Base-by-base conservation (phyloP, 2,329 filamentous ascomycete species). In the Fusarium pseudograminearum region DNA sequence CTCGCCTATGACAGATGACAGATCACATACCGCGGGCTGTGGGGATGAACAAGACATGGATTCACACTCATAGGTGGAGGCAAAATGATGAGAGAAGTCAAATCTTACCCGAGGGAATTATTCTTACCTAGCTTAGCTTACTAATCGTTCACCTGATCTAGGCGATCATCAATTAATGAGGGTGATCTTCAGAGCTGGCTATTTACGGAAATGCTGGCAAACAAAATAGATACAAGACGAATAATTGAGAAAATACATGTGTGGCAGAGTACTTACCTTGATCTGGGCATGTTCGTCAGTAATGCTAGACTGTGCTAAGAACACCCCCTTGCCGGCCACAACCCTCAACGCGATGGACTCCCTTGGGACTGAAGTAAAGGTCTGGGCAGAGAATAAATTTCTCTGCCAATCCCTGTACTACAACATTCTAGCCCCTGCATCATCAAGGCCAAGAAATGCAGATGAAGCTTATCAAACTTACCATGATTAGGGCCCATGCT, bases 1-100 rank as follows among this genome's bases (percentile, higher is more conserved):
- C 2, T 41, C 18, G 12, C 4, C 2, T 11, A 2, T 2, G 16
- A 9, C 3, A 24, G 1, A 5, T 31, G 9, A 7, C 9, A 6
- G 4, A 5, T 24, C 5, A 2, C 3, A 3, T 3, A 24, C 28
- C 0, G 18, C 1, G 11, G 18, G 3, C 2, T 18, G 12, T 12
- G 22, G 10, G 2, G 3, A 2, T 3, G 10, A 9, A 9, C 5
- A 1, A 16, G 7, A 9, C 3, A 14, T 5, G 20, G 10, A 9
- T 28, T 11, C 10, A 11, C 22, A 40, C 11, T 18, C 38, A 15
- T 9, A 28, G 24, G 16, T 44, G 18, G 14, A n/a, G 26, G 41
- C 10, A 7, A 44, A 44, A 44, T 44, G 41, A 26, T 6, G 6
- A 26, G 22, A 42, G 12, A 12, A 11, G 5, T 18, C 41, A 44